phyloP scores from a whole-genome alignment of 192 early-diverging fungal genomes.

The Coemansia sp. region DNA sequence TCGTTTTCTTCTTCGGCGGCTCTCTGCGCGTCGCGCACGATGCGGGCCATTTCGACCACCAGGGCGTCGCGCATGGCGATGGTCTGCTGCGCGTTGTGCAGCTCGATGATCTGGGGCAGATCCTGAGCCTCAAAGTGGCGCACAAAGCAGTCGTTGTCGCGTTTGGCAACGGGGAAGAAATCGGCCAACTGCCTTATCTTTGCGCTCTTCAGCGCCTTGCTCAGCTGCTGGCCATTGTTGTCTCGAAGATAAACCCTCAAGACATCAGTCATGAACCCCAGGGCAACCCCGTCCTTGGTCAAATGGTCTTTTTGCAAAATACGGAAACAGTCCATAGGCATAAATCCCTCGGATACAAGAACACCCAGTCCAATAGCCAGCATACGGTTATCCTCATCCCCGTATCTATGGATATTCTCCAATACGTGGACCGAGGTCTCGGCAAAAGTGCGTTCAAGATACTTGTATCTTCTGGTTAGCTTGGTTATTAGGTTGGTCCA shows the following conservation, averaged over 20 bases:
- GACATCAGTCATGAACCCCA: conserved; percentile 81
- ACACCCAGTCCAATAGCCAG: conserved; percentile 76
- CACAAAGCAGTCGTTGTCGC: conserved; percentile 82
- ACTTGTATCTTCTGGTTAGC: conserved; percentile 92
- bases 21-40: conserved; percentile 57
- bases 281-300: conserved; percentile 85
- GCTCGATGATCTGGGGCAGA: conserved; percentile 83
- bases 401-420: conserved; percentile 89
- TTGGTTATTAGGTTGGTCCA: conserved; percentile 85
- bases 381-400: conserved; percentile 72
- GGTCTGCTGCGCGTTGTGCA: conserved; percentile 73
- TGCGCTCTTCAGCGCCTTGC: conserved; percentile 63
- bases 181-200: conserved; percentile 74
- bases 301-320: conserved; percentile 90
- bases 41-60: conserved; percentile 59
- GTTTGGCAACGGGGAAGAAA: conserved; percentile 91
- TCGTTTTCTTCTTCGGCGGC: conserved; percentile 6
- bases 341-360: conserved; percentile 67
- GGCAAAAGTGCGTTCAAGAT: conserved; percentile 83
- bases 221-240: conserved; percentile 76
- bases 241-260: conserved; percentile 79
- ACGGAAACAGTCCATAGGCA: conserved; percentile 70
- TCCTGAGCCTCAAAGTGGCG: conserved; percentile 93
- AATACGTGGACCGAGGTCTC: conserved; percentile 82
- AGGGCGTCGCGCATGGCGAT: conserved; percentile 67